A percentile compares a stretch with the other conserved stretches of the same genome.
These are phyloP conservation scores for Noccaea bulbosa DNA, from an alignment of 345 rosid genomes.

Conservation along the genomic window DNA sequence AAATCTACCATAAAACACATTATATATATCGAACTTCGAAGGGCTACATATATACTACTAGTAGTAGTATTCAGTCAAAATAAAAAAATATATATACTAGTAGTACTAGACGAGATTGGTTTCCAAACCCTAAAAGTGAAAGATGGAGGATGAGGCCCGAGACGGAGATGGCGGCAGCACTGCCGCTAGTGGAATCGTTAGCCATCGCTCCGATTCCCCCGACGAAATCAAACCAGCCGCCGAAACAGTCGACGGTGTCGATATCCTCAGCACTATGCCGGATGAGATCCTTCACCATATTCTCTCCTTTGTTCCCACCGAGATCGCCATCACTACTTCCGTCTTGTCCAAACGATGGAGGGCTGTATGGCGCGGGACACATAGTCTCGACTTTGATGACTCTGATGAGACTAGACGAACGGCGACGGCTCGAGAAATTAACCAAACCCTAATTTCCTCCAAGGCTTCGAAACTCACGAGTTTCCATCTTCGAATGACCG, in stretches of 20 bases:
- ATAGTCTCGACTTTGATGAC: slow-evolving; percentile 5
- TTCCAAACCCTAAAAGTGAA: too few species aligned
- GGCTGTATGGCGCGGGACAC: not conserved
- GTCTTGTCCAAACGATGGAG: slow-evolving; percentile 20
- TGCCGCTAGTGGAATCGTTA: not conserved
- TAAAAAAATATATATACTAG: too few species aligned
- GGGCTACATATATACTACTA: too few species aligned
- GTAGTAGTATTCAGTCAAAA: too few species aligned
- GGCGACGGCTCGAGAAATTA: not conserved
- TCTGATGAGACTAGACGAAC: not conserved
- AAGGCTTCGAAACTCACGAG: slow-evolving; percentile 10
- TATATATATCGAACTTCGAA: too few species aligned
- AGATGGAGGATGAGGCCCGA: too few species aligned
- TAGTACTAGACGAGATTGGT: too few species aligned
- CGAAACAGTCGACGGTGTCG: not conserved
- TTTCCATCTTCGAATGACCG: not conserved
- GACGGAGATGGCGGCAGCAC: not conserved
- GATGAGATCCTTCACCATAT: slow-evolving; percentile 6
- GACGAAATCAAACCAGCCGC: not conserved
- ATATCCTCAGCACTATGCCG: slow-evolving; percentile 10
- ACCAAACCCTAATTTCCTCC: slow-evolving; percentile 15
- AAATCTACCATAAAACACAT: too few species aligned
- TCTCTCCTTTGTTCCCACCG: slow-evolving; percentile 8
- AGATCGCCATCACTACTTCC: not conserved
- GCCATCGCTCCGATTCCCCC: not conserved